These are phyloP conservation scores for Avicennia marina DNA, from an alignment of 257 asterid genomes.

Conservation along the genomic window DNA sequence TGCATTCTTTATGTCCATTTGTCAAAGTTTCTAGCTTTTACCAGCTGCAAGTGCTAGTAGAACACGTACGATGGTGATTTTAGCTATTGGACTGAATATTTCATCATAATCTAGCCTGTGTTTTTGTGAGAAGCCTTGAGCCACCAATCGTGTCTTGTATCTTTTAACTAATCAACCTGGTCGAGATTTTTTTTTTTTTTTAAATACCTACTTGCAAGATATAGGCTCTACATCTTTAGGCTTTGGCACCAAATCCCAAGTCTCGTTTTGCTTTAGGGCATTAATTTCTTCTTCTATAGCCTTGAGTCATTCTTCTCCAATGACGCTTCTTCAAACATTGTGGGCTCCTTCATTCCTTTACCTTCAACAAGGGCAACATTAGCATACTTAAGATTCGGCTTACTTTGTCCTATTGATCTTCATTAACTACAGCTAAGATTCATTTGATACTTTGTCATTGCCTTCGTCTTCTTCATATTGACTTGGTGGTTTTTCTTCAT, in stretches of 20 bases:
- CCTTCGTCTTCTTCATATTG: neutral
- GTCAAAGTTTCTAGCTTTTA: constrained; percentile 8
- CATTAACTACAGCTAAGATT: neutral
- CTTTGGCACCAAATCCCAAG: constrained; percentile 16
- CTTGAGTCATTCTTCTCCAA: neutral
- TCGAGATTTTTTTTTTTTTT: constrained; percentile 5
- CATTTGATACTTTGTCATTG: neutral
- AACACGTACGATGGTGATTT: constrained; percentile 10
- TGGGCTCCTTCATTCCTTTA: neutral
- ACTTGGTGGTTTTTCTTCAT: neutral
- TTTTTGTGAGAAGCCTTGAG: constrained; percentile 11
- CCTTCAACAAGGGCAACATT: constrained; percentile 6
- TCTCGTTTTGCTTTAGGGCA: constrained; percentile 3
- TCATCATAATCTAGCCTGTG: constrained; percentile 19
- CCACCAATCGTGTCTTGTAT: constrained; percentile 11
- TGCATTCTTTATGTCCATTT: constrained; percentile 17
- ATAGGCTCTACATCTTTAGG: constrained; percentile 14
- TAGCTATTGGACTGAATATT: constrained; percentile 13
- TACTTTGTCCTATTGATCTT: neutral
- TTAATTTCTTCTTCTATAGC: constrained; percentile 7
- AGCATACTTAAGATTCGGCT: constrained; percentile 14
- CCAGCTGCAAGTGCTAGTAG: constrained; percentile 9
- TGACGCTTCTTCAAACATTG: constrained; percentile 1
- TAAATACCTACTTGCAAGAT: constrained; percentile 15
- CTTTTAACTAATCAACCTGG: constrained; percentile 9